Evolutionary conservation across 2,329 filamentous ascomycete species (phyloP), one percentile per base, ranked within the genome.

Genomic region (Pseudohalonectria lignicola): DNA sequence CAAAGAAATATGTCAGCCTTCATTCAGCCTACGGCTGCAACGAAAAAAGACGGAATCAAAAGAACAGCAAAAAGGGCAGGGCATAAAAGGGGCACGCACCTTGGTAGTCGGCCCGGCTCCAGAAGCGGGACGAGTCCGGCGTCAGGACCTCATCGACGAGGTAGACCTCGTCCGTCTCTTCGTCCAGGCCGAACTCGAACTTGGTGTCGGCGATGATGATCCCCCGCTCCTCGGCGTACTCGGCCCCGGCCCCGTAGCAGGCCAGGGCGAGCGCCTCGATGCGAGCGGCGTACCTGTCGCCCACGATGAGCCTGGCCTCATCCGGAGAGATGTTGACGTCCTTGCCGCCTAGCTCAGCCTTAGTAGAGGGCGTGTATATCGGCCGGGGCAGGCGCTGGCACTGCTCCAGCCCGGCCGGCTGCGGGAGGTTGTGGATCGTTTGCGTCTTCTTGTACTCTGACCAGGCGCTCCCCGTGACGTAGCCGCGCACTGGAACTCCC

Each of bases 391-490:
- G 74, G 43, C 73, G 73, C 56, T 82, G 68, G 50, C 78, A 86
- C 57, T 84, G 81, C 52, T 69, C 60, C 45, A 94, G 62, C 1
- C 84, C 86, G 4, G 66, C 59, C 2, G 81, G 74, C 47, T 86
- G 67, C 13, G 69, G 53, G 47, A 88, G 79, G 17, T 86, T 85
- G 60, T 94, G 85, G 13, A 94, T 82, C 2, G 86, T 93, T 37
- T 84, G 82, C 16, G 62, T 68, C 46, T 72, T 69, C 54, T 75
- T 64, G 64, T 92, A 72, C 63, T 94, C 86, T 29, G 69, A 69
- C 82, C 85, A 94, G 0, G 84, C 86, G 33, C 78, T 83, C 31
- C 87, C 87, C 5, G 87, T 87, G 54, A 94, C 78, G 64, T 94
- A 94, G 47, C 87, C 87, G 41, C 86, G 78, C n/a, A 93, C 84